Evolutionary conservation across 495 filamentous ascomycete species (phyloP).

Genomic region (Xylaria telfairii): DNA sequence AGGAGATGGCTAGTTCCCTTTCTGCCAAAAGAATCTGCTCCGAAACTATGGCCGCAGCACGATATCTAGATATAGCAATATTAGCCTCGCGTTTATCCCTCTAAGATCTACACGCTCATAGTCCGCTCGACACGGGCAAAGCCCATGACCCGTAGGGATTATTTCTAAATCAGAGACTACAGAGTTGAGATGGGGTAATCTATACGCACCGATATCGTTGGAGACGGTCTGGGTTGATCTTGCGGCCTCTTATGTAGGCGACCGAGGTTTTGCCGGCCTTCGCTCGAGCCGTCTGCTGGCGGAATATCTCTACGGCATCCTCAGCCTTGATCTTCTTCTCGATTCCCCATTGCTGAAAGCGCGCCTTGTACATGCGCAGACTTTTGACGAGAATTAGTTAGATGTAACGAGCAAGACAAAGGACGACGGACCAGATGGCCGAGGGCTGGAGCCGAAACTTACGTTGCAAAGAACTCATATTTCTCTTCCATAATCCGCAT

Average conservation of each 20-base stretch:
- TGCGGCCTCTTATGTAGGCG: conserved; percentile 42
- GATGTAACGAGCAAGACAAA: background rate
- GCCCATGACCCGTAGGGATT: background rate
- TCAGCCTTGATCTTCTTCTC: conserved; percentile 51
- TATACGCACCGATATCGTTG: conserved; percentile 41
- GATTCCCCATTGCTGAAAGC: conserved; percentile 51
- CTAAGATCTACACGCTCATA: background rate
- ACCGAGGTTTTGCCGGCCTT: conserved; percentile 39
- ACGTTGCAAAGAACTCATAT: conserved; percentile 50
- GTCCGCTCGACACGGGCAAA: background rate
- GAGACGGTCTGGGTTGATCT: conserved; percentile 42
- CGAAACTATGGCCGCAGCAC: conserved; percentile 36
- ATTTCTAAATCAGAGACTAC: background rate
- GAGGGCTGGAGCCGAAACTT: conserved; percentile 21
- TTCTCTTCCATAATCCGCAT: conserved; percentile 49
- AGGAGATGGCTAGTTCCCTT: conserved; percentile 19
- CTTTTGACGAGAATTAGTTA: conserved; percentile 29
- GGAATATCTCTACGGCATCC: conserved; percentile 46
- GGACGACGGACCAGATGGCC: background rate
- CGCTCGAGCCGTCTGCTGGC: conserved; percentile 42
- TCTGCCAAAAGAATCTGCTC: conserved; percentile 36
- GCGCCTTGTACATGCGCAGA: conserved; percentile 51
- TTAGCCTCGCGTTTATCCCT: conserved; percentile 13
- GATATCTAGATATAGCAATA: conserved; percentile 26
- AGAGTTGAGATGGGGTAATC: background rate